phyloP scores from a whole-genome alignment of 495 filamentous ascomycete genomes.

The Terfezia claveryi region DNA sequence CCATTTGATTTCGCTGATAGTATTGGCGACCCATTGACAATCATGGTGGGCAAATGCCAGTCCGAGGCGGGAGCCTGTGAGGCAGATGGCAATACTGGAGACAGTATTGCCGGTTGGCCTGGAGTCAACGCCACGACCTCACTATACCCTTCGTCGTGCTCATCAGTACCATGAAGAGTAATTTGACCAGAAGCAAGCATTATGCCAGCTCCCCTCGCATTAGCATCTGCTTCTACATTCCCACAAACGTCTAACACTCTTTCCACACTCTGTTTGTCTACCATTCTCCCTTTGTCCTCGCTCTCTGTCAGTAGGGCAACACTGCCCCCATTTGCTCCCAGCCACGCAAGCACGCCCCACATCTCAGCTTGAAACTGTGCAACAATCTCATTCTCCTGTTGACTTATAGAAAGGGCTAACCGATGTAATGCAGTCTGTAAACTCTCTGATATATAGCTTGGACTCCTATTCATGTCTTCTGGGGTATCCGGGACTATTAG shows the following conservation, averaged over 20 bases:
- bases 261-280: neutral
- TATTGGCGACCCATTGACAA: too few relatives aligned
- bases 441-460: neutral
- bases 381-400: neutral
- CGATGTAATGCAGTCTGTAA: neutral
- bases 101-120: too few relatives aligned
- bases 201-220: neutral
- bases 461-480: neutral
- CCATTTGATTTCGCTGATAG: neutral
- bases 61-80: too few relatives aligned
- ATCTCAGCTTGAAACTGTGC: neutral
- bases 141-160: neutral
- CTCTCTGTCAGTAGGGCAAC: neutral
- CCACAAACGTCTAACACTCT: neutral
- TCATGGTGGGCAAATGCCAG: too few relatives aligned
- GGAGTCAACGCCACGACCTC: neutral
- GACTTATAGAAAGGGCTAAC: neutral
- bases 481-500: neutral
- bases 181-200: neutral
- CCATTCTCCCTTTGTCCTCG: neutral
- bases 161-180: neutral
- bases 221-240: neutral
- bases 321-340: neutral
- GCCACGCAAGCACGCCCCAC: neutral
- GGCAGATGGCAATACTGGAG: too few relatives aligned